Evolutionary conservation across 78 protist species (phyloP).

Genomic region (Polysphondylium violaceum): DNA sequence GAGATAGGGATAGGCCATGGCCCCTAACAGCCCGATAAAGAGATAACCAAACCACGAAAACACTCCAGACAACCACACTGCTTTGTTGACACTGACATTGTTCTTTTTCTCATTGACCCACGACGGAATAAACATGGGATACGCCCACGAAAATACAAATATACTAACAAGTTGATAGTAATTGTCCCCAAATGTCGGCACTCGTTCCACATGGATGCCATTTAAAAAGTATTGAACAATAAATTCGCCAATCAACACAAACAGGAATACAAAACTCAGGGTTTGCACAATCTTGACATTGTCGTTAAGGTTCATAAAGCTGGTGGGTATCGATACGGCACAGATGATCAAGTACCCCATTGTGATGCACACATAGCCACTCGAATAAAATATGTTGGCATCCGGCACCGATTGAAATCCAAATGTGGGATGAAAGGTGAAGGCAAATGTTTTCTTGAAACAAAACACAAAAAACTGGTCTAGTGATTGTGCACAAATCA

Average conservation of each 20-base stretch:
- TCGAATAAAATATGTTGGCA: slow-evolving; percentile 5
- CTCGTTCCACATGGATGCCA: slow-evolving; percentile 27
- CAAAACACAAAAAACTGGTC: slow-evolving; percentile 47
- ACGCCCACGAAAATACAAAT: slow-evolving; percentile 67
- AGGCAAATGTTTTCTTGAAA: slow-evolving; percentile 47
- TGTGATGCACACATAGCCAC: slow-evolving; percentile 7
- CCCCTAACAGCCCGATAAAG: slow-evolving; percentile 24
- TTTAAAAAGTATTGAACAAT: slow-evolving; percentile 39
- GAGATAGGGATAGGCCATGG: slow-evolving; percentile 15
- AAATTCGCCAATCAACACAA: slow-evolving; percentile 42
- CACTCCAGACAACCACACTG: slow-evolving; percentile 27
- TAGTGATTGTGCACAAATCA: slow-evolving; percentile 61
- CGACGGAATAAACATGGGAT: slow-evolving; percentile 58
- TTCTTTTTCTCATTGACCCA: slow-evolving; percentile 56
- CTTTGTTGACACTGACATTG: slow-evolving; percentile 9
- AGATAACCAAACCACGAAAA: slow-evolving; percentile 65
- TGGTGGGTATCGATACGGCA: slow-evolving; percentile 30
- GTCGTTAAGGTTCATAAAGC: slow-evolving; percentile 53
- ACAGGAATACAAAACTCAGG: slow-evolving; percentile 31
- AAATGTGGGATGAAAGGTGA: not conserved
- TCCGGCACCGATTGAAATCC: not conserved
- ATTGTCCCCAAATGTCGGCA: slow-evolving; percentile 39
- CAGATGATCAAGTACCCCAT: slow-evolving; percentile 48
- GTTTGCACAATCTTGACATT: slow-evolving; percentile 64
- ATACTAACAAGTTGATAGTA: slow-evolving; percentile 50